Evolutionary conservation across 257 asterid species (phyloP).

Genomic region (Plectranthus barbatus): DNA sequence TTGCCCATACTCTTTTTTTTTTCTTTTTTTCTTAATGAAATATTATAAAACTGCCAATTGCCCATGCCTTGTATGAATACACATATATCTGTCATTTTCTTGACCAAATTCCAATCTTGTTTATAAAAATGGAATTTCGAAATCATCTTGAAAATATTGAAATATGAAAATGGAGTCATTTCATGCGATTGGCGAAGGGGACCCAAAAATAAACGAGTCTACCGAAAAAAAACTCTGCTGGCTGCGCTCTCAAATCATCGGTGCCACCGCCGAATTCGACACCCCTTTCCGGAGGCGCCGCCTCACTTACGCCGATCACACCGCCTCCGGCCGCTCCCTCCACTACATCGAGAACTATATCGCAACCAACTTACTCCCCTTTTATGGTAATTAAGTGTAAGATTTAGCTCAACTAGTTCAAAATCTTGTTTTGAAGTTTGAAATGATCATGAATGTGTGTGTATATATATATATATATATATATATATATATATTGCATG

Average conservation of each 20-base stretch:
- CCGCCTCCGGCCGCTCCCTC: slow-evolving; percentile 70
- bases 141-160: no score
- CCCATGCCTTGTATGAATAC: no score
- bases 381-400: slow-evolving; percentile 33
- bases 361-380: slow-evolving; percentile 37
- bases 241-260: slow-evolving; percentile 60
- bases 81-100: no score
- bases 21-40: no score
- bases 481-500: background rate
- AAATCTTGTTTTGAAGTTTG: no score
- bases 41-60: no score
- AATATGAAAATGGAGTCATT: slow-evolving; percentile 1
- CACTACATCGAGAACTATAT: slow-evolving; percentile 48
- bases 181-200: slow-evolving; percentile 2
- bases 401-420: background rate
- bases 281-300: slow-evolving; percentile 58
- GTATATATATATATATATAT: no score
- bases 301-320: slow-evolving; percentile 71
- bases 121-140: no score
- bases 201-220: slow-evolving; percentile 9
- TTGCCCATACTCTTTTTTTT: no score
- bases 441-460: no score
- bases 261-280: slow-evolving; percentile 30
- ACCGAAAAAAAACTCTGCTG: slow-evolving; percentile 34
- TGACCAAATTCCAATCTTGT: no score